Evolutionary conservation across 352 stramenopile species (phyloP).

Genomic region (Peronospora belbahrii): DNA sequence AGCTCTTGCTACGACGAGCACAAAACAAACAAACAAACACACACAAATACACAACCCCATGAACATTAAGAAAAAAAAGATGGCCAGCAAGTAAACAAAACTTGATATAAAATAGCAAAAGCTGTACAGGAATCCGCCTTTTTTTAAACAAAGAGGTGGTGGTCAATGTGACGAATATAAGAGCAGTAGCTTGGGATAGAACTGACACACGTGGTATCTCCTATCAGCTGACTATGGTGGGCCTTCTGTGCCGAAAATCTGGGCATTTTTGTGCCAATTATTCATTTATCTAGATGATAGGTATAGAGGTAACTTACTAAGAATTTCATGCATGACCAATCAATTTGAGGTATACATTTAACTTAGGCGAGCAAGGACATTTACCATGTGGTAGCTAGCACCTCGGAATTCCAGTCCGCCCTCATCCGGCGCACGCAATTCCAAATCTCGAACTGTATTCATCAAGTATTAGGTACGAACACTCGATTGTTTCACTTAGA

Average conservation of each 20-base stretch:
- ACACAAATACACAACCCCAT: neutral
- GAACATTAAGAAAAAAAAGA: neutral
- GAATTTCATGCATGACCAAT: neutral
- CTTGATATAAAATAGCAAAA: slow-evolving; percentile 10
- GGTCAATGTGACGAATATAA: neutral
- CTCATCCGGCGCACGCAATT: slow-evolving; percentile 16
- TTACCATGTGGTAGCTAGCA: neutral
- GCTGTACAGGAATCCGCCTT: neutral
- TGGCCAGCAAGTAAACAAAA: neutral
- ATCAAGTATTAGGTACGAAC: neutral
- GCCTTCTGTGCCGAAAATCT: too few species aligned
- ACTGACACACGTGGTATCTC: slow-evolving; percentile 1
- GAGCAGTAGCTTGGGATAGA: neutral
- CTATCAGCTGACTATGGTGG: slow-evolving; percentile 9
- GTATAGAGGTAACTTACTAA: too few species aligned
- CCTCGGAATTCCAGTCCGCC: slow-evolving; percentile 5
- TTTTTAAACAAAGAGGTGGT: slow-evolving; percentile 18
- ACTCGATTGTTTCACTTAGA: neutral
- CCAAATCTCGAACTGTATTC: slow-evolving; percentile 22
- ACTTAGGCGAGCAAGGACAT: neutral
- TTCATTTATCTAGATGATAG: too few species aligned
- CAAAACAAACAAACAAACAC: neutral
- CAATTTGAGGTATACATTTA: neutral
- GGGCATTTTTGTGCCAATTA: too few species aligned
- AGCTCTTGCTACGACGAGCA: slow-evolving; percentile 3